These are phyloP conservation scores for Hansenula sp. DNA, from an alignment of 1,139 yeast species.

Conservation along the genomic window DNA sequence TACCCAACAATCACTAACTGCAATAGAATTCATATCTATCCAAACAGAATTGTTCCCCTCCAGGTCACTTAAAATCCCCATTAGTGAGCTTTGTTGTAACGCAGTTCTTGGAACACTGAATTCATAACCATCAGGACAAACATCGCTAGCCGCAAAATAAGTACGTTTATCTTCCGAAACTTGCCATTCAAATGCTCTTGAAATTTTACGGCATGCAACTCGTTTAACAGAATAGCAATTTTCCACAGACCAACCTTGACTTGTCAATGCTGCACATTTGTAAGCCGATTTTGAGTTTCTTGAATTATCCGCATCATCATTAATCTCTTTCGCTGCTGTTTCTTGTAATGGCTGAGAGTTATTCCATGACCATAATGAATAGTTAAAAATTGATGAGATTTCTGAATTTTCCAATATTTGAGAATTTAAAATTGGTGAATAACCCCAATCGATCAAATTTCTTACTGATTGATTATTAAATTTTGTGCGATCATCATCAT, in stretches of 20 bases:
- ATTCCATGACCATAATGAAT: constrained; percentile 72
- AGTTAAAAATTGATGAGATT: constrained; percentile 28
- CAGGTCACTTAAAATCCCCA: constrained; percentile 17
- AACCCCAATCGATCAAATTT: constrained; percentile 48
- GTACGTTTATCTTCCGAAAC: constrained; percentile 31
- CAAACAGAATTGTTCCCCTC: constrained; percentile 44
- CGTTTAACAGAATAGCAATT: constrained; percentile 57
- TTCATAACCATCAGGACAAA: constrained; percentile 47
- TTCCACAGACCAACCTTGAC: constrained; percentile 52
- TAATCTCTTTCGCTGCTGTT: constrained; percentile 14
- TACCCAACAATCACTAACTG: constrained; percentile 78
- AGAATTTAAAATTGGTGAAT: constrained; percentile 53
- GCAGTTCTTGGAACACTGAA: constrained; percentile 61
- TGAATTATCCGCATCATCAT: constrained; percentile 12
- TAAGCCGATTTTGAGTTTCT: constrained; percentile 34
- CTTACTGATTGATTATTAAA: constrained; percentile 33
- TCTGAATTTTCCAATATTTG: constrained; percentile 26
- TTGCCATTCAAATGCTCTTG: constrained; percentile 44
- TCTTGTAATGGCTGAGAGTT: constrained; percentile 43
- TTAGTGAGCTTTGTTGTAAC: constrained; percentile 36
- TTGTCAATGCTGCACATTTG: constrained; percentile 56
- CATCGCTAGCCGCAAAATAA: constrained; percentile 40
- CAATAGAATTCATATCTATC: constrained; percentile 82
- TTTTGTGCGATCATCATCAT: constrained; percentile 29
- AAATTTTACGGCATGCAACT: constrained; percentile 51